These are phyloP conservation scores for Sanghuangporus weigelae DNA, from an alignment of 1,284 basidiomycete species.

Conservation along the genomic window DNA sequence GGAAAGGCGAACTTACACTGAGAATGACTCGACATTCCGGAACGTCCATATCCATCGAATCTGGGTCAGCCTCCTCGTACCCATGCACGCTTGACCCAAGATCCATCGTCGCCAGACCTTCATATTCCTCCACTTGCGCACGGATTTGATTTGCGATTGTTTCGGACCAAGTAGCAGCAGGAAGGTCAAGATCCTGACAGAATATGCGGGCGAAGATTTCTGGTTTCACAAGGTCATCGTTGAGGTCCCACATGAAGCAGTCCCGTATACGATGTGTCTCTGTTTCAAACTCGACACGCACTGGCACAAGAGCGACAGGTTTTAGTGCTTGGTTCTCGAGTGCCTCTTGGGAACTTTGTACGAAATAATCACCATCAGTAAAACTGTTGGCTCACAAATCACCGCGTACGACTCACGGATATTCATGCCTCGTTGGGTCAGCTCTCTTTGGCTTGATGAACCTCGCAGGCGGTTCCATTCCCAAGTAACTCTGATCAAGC, in stretches of 20 bases:
- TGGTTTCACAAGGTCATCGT: slow-evolving; percentile 78
- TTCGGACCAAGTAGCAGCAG: slow-evolving; percentile 60
- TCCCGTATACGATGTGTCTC: slow-evolving; percentile 89
- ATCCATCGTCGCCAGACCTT: slow-evolving; percentile 69
- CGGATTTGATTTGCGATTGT: slow-evolving; percentile 84
- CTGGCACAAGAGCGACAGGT: slow-evolving; percentile 77
- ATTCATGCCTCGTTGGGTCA: slow-evolving; percentile 58
- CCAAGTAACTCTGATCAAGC: slow-evolving; percentile 85
- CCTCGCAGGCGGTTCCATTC: slow-evolving; percentile 76
- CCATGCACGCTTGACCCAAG: slow-evolving; percentile 23
- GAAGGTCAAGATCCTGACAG: slow-evolving; percentile 84
- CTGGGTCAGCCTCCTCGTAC: slow-evolving; percentile 18
- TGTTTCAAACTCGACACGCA: slow-evolving; percentile 93
- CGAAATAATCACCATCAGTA: background rate
- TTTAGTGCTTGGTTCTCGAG: slow-evolving; percentile 60
- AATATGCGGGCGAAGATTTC: slow-evolving; percentile 82
- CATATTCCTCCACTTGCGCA: slow-evolving; percentile 86
- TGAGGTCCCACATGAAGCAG: slow-evolving; percentile 95
- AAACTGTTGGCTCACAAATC: slow-evolving; percentile 1
- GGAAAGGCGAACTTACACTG: slow-evolving; percentile 54
- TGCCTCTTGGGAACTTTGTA: slow-evolving; percentile 55
- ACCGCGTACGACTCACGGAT: slow-evolving; percentile 50
- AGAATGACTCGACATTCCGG: slow-evolving; percentile 87
- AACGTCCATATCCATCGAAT: slow-evolving; percentile 46
- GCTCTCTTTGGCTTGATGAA: slow-evolving; percentile 65